phyloP scores from a whole-genome alignment of 1,284 basidiomycete species.

The Pseudozyma thailandica region DNA sequence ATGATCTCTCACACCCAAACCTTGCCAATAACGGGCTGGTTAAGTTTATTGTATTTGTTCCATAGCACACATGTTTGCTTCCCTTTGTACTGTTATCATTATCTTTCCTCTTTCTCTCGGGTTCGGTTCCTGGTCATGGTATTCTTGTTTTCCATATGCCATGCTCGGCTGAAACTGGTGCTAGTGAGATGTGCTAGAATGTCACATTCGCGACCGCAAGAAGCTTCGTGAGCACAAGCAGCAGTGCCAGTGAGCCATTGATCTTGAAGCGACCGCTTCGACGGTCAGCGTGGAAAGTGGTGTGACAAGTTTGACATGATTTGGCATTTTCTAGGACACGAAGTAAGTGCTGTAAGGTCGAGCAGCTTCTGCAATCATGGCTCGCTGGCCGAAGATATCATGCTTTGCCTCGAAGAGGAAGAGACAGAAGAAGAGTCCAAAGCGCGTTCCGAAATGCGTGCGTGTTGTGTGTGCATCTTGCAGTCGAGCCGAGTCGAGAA shows the following conservation, averaged over 20 bases:
- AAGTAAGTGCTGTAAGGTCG: too few relatives aligned
- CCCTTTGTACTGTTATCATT: neutral
- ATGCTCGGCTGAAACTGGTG: neutral
- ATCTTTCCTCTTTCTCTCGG: neutral
- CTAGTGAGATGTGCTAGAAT: neutral
- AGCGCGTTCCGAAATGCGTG: too few relatives aligned
- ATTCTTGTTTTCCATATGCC: neutral
- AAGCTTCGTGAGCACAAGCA: neutral
- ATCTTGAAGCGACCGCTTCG: neutral
- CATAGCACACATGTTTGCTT: neutral
- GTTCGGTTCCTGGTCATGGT: neutral
- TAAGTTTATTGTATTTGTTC: neutral
- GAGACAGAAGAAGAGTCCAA: too few relatives aligned
- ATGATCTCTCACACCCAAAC: conserved; percentile 1
- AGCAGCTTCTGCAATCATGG: too few relatives aligned
- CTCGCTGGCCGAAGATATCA: too few relatives aligned
- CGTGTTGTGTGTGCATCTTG: too few relatives aligned
- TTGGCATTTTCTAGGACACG: too few relatives aligned
- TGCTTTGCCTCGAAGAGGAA: too few relatives aligned
- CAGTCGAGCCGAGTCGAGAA: too few relatives aligned
- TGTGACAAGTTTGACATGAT: too few relatives aligned
- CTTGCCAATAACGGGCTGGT: neutral
- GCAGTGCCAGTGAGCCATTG: neutral
- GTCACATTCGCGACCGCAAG: neutral
- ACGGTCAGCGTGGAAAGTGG: too few relatives aligned